Evolutionary conservation across 106 monocot genomes (phyloP).

Genomic region (Amphibolis antarctica): DNA sequence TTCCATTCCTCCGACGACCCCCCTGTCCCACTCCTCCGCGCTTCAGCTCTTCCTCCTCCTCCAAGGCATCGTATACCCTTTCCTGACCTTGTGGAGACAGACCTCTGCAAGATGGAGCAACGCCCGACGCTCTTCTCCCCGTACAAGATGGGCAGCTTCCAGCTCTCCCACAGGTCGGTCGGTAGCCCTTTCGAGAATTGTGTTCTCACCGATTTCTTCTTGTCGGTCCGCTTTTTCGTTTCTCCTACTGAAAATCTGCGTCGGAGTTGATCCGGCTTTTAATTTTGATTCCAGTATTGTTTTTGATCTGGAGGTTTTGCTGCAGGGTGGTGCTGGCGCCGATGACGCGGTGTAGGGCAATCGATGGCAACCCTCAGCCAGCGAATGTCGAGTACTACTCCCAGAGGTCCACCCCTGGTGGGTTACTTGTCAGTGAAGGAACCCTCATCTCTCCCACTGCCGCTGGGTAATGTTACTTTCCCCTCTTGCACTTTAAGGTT

Average conservation of each 20-base stretch:
- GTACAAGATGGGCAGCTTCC: conserved; percentile 10
- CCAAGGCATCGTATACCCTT: no score
- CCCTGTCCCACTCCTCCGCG: neutral
- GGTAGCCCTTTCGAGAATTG: no score
- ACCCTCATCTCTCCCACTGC: conserved; percentile 19
- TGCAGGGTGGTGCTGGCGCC: conserved; percentile 27
- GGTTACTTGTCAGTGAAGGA: conserved; percentile 23
- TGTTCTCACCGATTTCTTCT: no score
- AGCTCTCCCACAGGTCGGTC: conserved; percentile 18
- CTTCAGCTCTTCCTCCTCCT: neutral
- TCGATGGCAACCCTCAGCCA: conserved; percentile 20
- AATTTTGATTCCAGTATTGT: neutral
- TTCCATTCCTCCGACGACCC: neutral
- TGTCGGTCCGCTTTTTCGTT: no score
- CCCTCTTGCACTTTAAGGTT: neutral
- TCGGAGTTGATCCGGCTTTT: neutral
- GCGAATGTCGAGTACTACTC: conserved; percentile 20
- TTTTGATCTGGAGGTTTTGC: neutral
- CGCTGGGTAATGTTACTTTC: conserved; percentile 5
- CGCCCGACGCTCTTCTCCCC: conserved; percentile 18
- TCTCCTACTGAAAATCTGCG: no score
- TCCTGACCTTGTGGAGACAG: neutral
- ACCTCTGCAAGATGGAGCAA: neutral
- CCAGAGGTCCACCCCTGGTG: conserved; percentile 24
- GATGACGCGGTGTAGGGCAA: conserved; percentile 29